These are phyloP conservation scores for Tylopilus sp. DNA, from an alignment of 768 basidiomycete species.

Conservation along the genomic window DNA sequence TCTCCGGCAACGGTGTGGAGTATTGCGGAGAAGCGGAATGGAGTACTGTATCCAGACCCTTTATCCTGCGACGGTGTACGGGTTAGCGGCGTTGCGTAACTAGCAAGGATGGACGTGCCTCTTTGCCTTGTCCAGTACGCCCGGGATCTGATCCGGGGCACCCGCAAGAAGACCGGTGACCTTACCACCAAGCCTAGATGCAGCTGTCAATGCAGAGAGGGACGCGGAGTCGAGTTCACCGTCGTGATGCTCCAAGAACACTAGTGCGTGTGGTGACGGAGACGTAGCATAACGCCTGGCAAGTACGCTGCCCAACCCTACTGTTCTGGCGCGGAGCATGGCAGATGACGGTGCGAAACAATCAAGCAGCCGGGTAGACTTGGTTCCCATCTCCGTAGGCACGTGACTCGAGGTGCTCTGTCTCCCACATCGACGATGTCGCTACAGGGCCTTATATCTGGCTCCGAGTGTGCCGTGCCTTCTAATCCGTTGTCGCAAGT, in stretches of 20 bases:
- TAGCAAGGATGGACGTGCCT: slow-evolving; percentile 48
- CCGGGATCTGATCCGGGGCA: slow-evolving; percentile 60
- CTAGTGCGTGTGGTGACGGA: slow-evolving; percentile 67
- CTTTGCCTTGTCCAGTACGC: slow-evolving; percentile 71
- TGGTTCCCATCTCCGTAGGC: not conserved
- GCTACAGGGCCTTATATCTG: slow-evolving; percentile 77
- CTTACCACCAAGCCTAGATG: slow-evolving; percentile 77
- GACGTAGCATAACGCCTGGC: slow-evolving; percentile 52
- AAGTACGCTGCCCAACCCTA: slow-evolving; percentile 32
- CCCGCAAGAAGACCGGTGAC: slow-evolving; percentile 79
- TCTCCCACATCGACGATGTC: slow-evolving; percentile 45
- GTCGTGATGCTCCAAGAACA: slow-evolving; percentile 85
- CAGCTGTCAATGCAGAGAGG: slow-evolving; percentile 90
- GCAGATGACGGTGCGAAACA: not conserved
- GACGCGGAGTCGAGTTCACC: slow-evolving; percentile 82
- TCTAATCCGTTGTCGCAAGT: slow-evolving; percentile 88
- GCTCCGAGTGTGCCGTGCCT: slow-evolving; percentile 82
- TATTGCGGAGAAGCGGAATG: slow-evolving; percentile 72
- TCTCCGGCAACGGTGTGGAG: slow-evolving; percentile 67
- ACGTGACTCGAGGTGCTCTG: slow-evolving; percentile 15
- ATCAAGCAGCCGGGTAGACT: not conserved
- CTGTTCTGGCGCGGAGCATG: slow-evolving; percentile 22
- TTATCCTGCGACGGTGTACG: slow-evolving; percentile 43
- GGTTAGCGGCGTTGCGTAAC: slow-evolving; percentile 6
- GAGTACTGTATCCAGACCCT: slow-evolving; percentile 63